phyloP scores from a whole-genome alignment of 768 basidiomycete species.

The Pisolithus sp. region DNA sequence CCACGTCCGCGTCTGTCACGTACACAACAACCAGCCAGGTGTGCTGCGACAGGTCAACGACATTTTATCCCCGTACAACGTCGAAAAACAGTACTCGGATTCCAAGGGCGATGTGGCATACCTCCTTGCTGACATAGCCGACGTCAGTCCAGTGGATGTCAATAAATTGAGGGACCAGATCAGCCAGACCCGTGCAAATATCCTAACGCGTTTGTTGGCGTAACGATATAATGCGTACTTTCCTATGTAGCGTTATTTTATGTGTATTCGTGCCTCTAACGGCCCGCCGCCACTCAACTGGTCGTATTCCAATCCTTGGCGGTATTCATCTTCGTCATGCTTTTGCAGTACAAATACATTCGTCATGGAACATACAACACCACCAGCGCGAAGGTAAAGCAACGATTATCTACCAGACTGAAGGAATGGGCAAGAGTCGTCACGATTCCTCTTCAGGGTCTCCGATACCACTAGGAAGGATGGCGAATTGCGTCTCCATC shows the following conservation, averaged over 20 bases:
- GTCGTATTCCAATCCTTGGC: conserved; percentile 18
- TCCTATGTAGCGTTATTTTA: neutral
- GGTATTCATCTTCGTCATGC: neutral
- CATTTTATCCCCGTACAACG: conserved; percentile 89
- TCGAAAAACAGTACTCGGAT: conserved; percentile 99
- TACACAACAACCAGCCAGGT: conserved; percentile 93
- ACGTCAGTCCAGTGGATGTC: conserved; percentile 78
- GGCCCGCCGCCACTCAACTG: conserved; percentile 45
- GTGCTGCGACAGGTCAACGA: conserved; percentile 95
- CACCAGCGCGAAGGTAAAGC: neutral
- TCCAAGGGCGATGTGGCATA: conserved; percentile 91
- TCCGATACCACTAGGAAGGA: conserved; percentile 84
- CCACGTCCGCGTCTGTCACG: conserved; percentile 87
- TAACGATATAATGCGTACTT: conserved; percentile 21
- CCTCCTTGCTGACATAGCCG: conserved; percentile 93
- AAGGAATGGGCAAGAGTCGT: conserved; percentile 3
- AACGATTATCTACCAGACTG: neutral
- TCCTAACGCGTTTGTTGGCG: conserved; percentile 81
- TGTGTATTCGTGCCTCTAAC: conserved; percentile 5
- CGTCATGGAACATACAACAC: conserved; percentile 5
- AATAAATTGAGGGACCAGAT: conserved; percentile 74
- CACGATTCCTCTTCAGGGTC: conserved; percentile 87
- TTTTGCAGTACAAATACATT: conserved; percentile 10
- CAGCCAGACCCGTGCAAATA: conserved; percentile 74
- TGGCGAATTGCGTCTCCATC: conserved; percentile 92